phyloP scores from a whole-genome alignment of 768 basidiomycete genomes.

The Collybia mongolica region DNA sequence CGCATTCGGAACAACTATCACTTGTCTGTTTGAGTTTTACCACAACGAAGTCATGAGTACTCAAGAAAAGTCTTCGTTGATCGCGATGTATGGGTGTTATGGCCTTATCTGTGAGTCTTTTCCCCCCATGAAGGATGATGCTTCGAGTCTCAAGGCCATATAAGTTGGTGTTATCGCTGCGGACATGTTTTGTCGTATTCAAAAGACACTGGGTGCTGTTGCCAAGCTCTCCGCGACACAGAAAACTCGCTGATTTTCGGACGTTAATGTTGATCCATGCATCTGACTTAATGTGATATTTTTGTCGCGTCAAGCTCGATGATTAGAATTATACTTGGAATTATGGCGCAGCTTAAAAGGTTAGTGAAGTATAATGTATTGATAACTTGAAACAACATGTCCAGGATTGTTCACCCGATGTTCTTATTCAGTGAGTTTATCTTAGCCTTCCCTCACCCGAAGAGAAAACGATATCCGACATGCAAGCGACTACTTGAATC shows the following conservation, averaged over 20 bases:
- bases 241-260: not conserved
- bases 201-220: conserved; percentile 11
- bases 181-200: conserved; percentile 21
- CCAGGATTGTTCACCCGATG: too few species aligned
- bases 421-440: too few species aligned
- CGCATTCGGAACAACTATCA: conserved; percentile 16
- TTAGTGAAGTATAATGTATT: too few species aligned
- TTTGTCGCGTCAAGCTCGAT: too few species aligned
- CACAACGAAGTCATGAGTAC: conserved; percentile 18
- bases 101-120: conserved; percentile 14
- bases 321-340: too few species aligned
- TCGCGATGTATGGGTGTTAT: conserved; percentile 17
- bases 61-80: conserved; percentile 13
- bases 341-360: too few species aligned
- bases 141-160: not conserved
- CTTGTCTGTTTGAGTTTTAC: conserved; percentile 20
- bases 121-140: not conserved
- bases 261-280: not conserved
- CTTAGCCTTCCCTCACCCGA: too few species aligned
- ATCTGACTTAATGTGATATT: not conserved
- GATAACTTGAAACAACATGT: too few species aligned
- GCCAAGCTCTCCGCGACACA: conserved; percentile 1
- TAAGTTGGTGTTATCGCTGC: conserved; percentile 15
- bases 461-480: too few species aligned
- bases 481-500: too few species aligned